Conservation (phyloP, 306 rosid genomes). For the Acacia crassicarpa region DNA sequence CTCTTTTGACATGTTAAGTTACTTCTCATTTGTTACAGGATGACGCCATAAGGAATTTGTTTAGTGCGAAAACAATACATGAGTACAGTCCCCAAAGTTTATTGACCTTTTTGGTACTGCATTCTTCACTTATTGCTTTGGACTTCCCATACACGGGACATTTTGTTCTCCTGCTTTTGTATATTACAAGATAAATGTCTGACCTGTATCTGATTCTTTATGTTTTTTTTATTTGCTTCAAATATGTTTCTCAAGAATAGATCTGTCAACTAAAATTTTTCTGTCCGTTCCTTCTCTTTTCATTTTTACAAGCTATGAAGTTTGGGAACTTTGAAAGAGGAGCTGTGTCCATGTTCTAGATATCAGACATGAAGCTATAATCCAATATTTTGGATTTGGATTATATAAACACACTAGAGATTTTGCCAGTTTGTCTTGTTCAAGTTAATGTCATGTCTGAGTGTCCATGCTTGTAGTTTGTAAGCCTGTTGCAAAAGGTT, state of each 20-base stretch:
- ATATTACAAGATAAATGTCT: neutral
- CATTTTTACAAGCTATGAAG: neutral
- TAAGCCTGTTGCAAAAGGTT: neutral
- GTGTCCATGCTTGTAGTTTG: neutral
- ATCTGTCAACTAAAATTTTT: neutral
- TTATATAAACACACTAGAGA: neutral
- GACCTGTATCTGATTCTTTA: constrained; percentile 8
- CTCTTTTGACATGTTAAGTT: constrained; percentile 16
- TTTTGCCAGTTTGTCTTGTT: neutral
- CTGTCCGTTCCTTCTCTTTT: neutral
- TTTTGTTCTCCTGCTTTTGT: constrained; percentile 20
- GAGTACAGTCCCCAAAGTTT: constrained; percentile 94
- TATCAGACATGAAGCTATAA: neutral
- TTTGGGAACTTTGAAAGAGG: neutral
- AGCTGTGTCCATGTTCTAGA: neutral
- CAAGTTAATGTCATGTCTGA: neutral
- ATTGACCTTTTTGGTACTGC: constrained; percentile 88
- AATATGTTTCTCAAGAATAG: neutral
- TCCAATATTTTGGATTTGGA: neutral
- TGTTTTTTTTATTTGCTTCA: neutral
- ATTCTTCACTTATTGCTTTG: constrained; percentile 29
- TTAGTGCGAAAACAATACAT: constrained; percentile 94
- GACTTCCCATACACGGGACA: constrained; percentile 6
- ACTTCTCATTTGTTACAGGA: constrained; percentile 61
- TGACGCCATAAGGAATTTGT: constrained; percentile 97